Conservation (phyloP, 2,329 filamentous ascomycete species). For the Teratosphaeria pseudoeucalypti region DNA sequence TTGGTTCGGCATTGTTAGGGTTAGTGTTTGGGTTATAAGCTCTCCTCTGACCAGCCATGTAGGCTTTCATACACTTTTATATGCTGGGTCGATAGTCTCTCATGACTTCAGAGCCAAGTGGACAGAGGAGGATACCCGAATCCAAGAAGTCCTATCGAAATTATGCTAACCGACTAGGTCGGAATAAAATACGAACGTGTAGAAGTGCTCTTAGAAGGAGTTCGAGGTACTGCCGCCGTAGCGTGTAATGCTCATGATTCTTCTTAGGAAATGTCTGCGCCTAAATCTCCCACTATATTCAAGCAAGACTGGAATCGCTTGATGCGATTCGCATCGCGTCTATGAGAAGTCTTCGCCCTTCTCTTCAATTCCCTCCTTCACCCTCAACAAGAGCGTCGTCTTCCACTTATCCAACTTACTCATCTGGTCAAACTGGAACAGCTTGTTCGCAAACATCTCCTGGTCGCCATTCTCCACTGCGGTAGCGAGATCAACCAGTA, state of each 20-base stretch:
- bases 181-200: no score
- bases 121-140: no score
- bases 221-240: no score
- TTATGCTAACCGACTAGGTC: no score
- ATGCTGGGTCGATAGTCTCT: no score
- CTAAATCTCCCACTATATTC: background rate
- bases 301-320: background rate
- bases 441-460: slow-evolving; percentile 73
- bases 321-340: background rate
- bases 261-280: no score
- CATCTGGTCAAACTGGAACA: slow-evolving; percentile 84
- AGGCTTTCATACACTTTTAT: background rate
- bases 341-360: slow-evolving; percentile 59
- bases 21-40: background rate
- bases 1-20: background rate
- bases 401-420: slow-evolving; percentile 97
- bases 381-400: slow-evolving; percentile 68
- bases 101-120: no score
- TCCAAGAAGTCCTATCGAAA: no score
- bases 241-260: background rate
- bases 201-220: no score
- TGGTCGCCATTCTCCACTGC: slow-evolving; percentile 68
- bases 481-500: slow-evolving; percentile 66
- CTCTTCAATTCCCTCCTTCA: slow-evolving; percentile 76
- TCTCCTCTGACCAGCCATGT: background rate